Percentiles rank a stretch among this genome's conserved stretches.
phyloP scores from a whole-genome alignment of 2,329 filamentous ascomycete genomes.

The Xylariomycetidae sp. region DNA sequence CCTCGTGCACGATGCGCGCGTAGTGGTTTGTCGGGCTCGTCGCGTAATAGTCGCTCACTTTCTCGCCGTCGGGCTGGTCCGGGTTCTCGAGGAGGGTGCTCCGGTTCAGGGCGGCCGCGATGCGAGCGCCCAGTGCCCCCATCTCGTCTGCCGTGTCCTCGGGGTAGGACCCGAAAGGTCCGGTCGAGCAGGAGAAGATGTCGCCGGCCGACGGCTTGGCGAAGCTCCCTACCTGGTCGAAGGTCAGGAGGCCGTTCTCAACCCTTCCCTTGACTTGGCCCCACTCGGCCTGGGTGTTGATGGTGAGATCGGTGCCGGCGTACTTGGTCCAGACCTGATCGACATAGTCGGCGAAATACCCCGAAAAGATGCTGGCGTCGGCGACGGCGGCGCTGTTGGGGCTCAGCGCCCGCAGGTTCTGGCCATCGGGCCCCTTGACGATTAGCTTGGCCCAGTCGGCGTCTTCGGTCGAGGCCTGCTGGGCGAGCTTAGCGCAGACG shows the following conservation, averaged over 20 bases:
- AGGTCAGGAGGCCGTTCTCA: slow-evolving; percentile 31
- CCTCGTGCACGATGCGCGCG: slow-evolving; percentile 58
- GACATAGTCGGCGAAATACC: slow-evolving; percentile 47
- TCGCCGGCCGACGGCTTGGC: slow-evolving; percentile 38
- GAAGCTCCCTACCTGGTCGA: slow-evolving; percentile 36
- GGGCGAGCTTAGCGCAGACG: slow-evolving; percentile 39
- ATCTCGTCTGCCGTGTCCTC: slow-evolving; percentile 38
- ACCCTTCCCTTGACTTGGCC: slow-evolving; percentile 44
- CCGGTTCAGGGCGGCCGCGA: slow-evolving; percentile 72
- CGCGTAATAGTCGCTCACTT: slow-evolving; percentile 47
- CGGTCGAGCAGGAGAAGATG: slow-evolving; percentile 33
- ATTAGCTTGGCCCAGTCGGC: slow-evolving; percentile 50
- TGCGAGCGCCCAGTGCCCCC: slow-evolving; percentile 65
- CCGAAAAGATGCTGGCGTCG: slow-evolving; percentile 39
- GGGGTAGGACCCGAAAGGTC: slow-evolving; percentile 47
- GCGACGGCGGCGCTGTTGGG: slow-evolving; percentile 46
- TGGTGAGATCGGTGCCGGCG: slow-evolving; percentile 34
- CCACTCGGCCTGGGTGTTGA: slow-evolving; percentile 52
- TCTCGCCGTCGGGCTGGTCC: slow-evolving; percentile 49
- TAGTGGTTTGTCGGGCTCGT: slow-evolving; percentile 61
- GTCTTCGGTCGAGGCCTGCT: slow-evolving; percentile 41
- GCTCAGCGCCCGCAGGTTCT: slow-evolving; percentile 46
- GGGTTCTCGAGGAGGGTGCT: slow-evolving; percentile 56
- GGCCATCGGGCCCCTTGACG: slow-evolving; percentile 33
- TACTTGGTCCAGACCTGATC: slow-evolving; percentile 50